Evolutionary conservation across 78 protist genomes (phyloP).

Genomic region (Chrysochromulina parva): DNA sequence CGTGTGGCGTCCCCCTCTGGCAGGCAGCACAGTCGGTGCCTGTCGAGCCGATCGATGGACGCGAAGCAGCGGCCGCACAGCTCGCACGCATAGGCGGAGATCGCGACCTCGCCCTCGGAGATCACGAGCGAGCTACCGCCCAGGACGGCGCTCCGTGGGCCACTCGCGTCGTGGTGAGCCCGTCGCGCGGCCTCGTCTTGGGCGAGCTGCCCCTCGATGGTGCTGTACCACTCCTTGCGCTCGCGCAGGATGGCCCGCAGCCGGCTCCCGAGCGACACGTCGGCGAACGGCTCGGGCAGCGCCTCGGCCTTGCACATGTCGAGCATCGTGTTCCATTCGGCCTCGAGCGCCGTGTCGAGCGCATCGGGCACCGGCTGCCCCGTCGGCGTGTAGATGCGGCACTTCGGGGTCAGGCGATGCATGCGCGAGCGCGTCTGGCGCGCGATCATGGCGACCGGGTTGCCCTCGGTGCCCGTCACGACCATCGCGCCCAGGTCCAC

Average conservation of each 20-base stretch:
- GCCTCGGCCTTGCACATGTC: background rate
- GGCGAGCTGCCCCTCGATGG: too few relatives aligned
- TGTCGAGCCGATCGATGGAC: background rate
- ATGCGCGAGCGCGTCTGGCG: background rate
- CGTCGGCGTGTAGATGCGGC: background rate
- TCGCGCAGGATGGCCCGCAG: background rate
- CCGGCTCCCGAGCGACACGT: background rate
- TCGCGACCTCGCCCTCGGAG: background rate
- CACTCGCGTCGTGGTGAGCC: too few relatives aligned
- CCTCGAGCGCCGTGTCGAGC: background rate
- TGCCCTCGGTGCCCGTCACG: background rate
- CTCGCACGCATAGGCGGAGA: background rate
- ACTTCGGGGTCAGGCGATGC: background rate
- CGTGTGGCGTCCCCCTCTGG: background rate
- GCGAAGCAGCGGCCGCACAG: background rate
- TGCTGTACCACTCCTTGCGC: too few relatives aligned
- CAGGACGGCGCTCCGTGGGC: too few relatives aligned
- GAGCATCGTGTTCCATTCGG: background rate
- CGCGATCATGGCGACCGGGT: slow-evolving; percentile 2
- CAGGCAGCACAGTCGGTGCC: background rate
- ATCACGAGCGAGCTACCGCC: too few relatives aligned
- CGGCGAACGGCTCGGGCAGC: background rate
- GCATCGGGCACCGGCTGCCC: background rate
- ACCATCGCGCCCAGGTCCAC: slow-evolving; percentile 39
- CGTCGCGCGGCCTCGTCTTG: too few relatives aligned